A percentile compares a stretch with the other conserved stretches of the same genome.
Conservation (phyloP, 352 stramenopile species). For the Elongisporangium senticosum region DNA sequence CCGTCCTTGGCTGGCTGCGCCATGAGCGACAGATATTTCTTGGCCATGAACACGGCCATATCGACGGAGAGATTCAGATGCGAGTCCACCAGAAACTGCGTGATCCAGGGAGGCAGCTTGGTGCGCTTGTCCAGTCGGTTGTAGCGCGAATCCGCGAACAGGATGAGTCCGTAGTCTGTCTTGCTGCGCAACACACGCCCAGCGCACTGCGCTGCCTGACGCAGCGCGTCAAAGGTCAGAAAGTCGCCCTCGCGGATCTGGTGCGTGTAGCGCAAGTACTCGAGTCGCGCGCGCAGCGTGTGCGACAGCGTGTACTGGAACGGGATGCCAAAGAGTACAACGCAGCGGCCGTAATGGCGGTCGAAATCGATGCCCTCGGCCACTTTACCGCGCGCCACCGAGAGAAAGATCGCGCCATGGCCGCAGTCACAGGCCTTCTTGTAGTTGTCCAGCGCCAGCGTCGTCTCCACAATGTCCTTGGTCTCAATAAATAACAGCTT, state of each 20-base stretch:
- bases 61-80: conserved; percentile 97
- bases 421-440: conserved; percentile 95
- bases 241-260: conserved; percentile 95
- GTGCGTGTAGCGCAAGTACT: conserved; percentile 94
- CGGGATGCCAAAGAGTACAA: conserved; percentile 98
- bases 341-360: conserved; percentile 96
- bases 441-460: conserved; percentile 98
- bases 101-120: conserved; percentile 98
- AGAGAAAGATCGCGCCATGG: conserved; percentile 97
- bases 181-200: conserved; percentile 98
- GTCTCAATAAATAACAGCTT: conserved; percentile 99
- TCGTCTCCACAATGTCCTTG: conserved; percentile 99
- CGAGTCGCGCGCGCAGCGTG: conserved; percentile 90
- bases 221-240: conserved; percentile 98
- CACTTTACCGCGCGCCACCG: conserved; percentile 97
- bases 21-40: conserved; percentile 96
- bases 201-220: conserved; percentile 96
- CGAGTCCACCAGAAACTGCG: conserved; percentile 94
- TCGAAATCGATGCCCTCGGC: conserved; percentile 99
- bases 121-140: conserved; percentile 96
- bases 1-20: conserved; percentile 92
- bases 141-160: conserved; percentile 98
- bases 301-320: conserved; percentile 98
- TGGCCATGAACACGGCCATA: conserved; percentile 94
- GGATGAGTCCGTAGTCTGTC: conserved; percentile 98